phyloP scores from a whole-genome alignment of 2,329 filamentous ascomycete species.

The Chaetomiaceae sp. region DNA sequence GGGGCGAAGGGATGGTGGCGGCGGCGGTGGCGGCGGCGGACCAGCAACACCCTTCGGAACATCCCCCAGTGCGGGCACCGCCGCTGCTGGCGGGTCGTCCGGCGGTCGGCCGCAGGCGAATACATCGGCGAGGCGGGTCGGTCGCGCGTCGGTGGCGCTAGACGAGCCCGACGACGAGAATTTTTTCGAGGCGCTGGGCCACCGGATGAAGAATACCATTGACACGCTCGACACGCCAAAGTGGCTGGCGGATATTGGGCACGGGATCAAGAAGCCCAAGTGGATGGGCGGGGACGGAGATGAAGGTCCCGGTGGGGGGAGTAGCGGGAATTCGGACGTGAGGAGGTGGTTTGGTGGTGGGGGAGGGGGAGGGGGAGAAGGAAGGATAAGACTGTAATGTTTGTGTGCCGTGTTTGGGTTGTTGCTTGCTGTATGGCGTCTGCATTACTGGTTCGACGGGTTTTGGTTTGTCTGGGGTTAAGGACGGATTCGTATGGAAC shows the following conservation, averaged over 20 bases:
- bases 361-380: conserved; percentile 36
- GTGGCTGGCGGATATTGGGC: conserved; percentile 71
- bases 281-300: conserved; percentile 68
- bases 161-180: conserved; percentile 52
- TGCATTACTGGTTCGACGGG: conserved; percentile 1
- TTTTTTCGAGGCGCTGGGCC: conserved; percentile 78
- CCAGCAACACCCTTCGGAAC: conserved; percentile 43
- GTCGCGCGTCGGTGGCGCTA: conserved; percentile 2
- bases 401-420: background rate
- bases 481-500: no score
- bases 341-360: conserved; percentile 50
- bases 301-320: conserved; percentile 30
- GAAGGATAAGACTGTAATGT: conserved; percentile 32
- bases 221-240: conserved; percentile 76
- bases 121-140: conserved; percentile 29
- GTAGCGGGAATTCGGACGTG: conserved; percentile 40
- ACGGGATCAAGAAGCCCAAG: conserved; percentile 68
- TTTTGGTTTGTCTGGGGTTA: no score
- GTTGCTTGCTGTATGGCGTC: background rate
- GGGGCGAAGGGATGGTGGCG: conserved; percentile 24
- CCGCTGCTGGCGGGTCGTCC: background rate
- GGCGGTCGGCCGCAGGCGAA: conserved; percentile 25
- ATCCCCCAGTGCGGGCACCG: conserved; percentile 31
- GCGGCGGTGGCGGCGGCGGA: conserved; percentile 23
- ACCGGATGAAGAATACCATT: conserved; percentile 87